Conservation (phyloP, 1,139 yeast genomes). For the Taphrina populina region DNA sequence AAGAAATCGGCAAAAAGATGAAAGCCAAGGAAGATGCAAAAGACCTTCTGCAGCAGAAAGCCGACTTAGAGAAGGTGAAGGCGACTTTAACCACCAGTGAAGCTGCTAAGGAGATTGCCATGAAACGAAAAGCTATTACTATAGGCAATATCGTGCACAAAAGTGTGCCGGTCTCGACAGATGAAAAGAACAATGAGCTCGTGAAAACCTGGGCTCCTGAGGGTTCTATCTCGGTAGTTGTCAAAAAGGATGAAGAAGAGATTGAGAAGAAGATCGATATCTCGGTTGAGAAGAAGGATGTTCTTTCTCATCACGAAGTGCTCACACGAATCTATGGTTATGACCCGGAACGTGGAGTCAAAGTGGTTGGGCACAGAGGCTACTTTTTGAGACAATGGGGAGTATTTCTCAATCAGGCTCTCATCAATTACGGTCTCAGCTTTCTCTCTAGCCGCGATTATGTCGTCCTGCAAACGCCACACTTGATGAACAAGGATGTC, state of each 20-base stretch:
- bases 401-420: constrained; percentile 95
- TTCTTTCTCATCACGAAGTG: constrained; percentile 91
- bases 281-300: constrained; percentile 61
- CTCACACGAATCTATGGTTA: constrained; percentile 92
- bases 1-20: constrained; percentile 86
- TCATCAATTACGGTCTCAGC: constrained; percentile 89
- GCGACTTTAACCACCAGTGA: constrained; percentile 64
- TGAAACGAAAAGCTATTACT: constrained; percentile 76
- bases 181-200: constrained; percentile 80
- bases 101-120: constrained; percentile 71
- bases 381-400: constrained; percentile 92
- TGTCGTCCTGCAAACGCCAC: constrained; percentile 95
- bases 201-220: constrained; percentile 86
- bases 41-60: constrained; percentile 78
- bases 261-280: constrained; percentile 38
- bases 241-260: constrained; percentile 5
- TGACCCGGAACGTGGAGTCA: constrained; percentile 98
- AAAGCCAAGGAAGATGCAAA: constrained; percentile 93
- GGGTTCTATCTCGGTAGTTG: constrained; percentile 42
- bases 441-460: constrained; percentile 79
- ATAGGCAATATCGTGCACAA: constrained; percentile 94
- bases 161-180: constrained; percentile 78
- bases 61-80: constrained; percentile 67
- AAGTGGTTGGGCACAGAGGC: constrained; percentile 98
- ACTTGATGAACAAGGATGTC: constrained; percentile 98